Evolutionary conservation across 306 rosid genomes (phyloP).

Genomic region (Cicer judaicum): DNA sequence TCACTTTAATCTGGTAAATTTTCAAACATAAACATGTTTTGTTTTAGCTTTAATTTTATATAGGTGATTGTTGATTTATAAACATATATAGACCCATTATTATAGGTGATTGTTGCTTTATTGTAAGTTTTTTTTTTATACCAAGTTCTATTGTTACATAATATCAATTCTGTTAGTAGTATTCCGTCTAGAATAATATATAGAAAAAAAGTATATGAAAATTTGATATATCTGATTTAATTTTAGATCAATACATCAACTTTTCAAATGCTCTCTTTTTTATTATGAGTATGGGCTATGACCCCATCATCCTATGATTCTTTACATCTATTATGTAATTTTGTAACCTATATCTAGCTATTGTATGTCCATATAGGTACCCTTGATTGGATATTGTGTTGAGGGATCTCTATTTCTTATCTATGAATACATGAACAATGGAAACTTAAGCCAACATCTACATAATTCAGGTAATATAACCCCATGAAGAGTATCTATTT

Average conservation of each 20-base stretch:
- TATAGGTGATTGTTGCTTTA: no score
- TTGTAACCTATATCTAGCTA: no score
- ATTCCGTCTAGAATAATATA: no score
- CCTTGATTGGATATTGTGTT: slow-evolving; percentile 86
- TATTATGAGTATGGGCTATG: background rate
- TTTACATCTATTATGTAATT: background rate
- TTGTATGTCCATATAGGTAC: slow-evolving; percentile 54
- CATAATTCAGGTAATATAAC: slow-evolving; percentile 66
- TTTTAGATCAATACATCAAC: no score
- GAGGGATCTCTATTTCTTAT: slow-evolving; percentile 81
- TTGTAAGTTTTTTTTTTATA: no score
- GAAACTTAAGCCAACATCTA: slow-evolving; percentile 80
- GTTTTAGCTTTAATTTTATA: background rate
- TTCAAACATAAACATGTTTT: background rate
- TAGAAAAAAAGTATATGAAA: no score
- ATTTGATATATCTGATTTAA: no score
- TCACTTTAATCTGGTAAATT: slow-evolving; percentile 76
- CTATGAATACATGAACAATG: slow-evolving; percentile 88
- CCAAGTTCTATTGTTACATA: no score
- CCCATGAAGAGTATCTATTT: background rate
- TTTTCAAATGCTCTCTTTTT: background rate
- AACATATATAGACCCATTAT: no score
- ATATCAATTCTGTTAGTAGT: no score
- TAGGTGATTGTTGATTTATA: no score
- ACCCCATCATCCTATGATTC: background rate